Conservation (phyloP, 2,329 filamentous ascomycete species). For the Mycosphaerelloides madeirae region DNA sequence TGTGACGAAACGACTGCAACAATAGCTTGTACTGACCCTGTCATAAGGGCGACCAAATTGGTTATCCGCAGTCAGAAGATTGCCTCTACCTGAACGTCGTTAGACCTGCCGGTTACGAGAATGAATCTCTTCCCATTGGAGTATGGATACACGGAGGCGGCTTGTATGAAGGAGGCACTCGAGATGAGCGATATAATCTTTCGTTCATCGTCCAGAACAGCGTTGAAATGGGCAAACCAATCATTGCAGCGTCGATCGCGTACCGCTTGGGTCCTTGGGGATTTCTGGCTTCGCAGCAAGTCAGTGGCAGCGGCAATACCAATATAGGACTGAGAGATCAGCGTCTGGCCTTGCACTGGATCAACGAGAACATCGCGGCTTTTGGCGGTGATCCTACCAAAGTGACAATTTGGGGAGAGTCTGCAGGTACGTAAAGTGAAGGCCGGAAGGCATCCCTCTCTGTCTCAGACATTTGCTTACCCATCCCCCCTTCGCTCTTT, state of each 20-base stretch:
- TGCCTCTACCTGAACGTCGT: slow-evolving; percentile 61
- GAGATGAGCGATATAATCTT: slow-evolving; percentile 58
- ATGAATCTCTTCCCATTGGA: slow-evolving; percentile 48
- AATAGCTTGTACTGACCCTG: not conserved
- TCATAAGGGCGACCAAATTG: slow-evolving; percentile 24
- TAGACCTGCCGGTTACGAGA: slow-evolving; percentile 46
- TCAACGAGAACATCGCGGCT: slow-evolving; percentile 42
- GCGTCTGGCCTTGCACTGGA: slow-evolving; percentile 44
- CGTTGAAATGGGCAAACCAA: slow-evolving; percentile 40
- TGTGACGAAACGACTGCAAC: not conserved
- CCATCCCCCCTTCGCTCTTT: too few species aligned
- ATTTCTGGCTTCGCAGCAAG: slow-evolving; percentile 57
- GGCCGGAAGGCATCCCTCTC: too few species aligned
- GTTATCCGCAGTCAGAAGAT: slow-evolving; percentile 48
- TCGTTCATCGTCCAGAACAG: slow-evolving; percentile 53
- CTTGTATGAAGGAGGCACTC: slow-evolving; percentile 38
- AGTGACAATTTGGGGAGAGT: slow-evolving; percentile 41
- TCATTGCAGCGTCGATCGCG: slow-evolving; percentile 58
- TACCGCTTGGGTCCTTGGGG: slow-evolving; percentile 65
- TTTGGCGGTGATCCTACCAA: slow-evolving; percentile 69
- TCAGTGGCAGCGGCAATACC: slow-evolving; percentile 51
- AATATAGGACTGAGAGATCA: slow-evolving; percentile 43
- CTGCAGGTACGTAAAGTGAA: too few species aligned
- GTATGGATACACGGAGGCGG: slow-evolving; percentile 54
- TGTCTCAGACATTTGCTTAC: too few species aligned